Evolutionary conservation across 305 asterid species (phyloP), one percentile per base, ranked within the genome.

Genomic region (Fraxinus greggii): DNA sequence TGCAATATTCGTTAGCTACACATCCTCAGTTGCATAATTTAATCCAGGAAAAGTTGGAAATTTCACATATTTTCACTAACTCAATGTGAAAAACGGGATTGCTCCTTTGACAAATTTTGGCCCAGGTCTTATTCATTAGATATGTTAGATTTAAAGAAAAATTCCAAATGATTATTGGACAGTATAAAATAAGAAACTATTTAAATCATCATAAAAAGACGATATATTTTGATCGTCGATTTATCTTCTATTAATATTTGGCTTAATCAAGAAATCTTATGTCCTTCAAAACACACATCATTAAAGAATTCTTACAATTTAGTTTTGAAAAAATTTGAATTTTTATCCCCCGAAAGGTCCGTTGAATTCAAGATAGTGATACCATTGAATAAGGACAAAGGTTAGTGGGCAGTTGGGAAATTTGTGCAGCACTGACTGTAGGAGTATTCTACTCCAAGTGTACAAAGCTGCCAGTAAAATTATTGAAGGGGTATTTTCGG

Each of bases 341-440:
- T 23, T 54, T 61, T 23, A 7, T 2, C 70, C 31, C 70, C 6
- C 67, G 67, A 19, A 1, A 56, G 24, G 63, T 54, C 65, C 26
- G 10, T 54, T 19, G 10, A 54, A 1, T 51, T 19, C 10, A 54
- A n/a, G 65, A 54, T 19, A 19, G 76, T 78, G 83, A 87, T 85
- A 82, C 90, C 89, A 90, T 84, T 89, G 89, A 75, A 78, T 75
- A 72, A 69, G 77, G 29, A 59, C 59, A 42, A 2, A 32, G 9
- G 78, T 10, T 63, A 65, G 32, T 19, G 79, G 80, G 83, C 78
- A 81, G 35, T 61, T 75, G 35, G 15, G 85, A 80, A 81, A 77
- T 74, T 79, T 26, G 19, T 7, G 24, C 28, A 56, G 29, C 75
- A 35, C 54, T 78, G 45, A 35, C 54, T 78, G 45, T 84, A 24